Conservation (phyloP, 768 basidiomycete genomes). For the Termitomyces sp. region DNA sequence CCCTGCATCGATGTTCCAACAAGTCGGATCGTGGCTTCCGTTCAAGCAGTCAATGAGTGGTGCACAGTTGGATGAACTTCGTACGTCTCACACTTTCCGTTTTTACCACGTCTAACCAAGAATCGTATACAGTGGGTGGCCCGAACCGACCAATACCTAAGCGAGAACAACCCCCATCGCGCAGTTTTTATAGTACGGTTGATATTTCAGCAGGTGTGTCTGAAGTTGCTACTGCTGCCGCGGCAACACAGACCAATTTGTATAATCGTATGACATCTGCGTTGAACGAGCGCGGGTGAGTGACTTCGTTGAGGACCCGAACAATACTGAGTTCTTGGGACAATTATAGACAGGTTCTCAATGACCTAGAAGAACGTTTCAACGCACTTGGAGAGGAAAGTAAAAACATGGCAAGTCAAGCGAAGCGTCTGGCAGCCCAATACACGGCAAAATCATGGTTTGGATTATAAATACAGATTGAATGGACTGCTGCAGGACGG, state of each 20-base stretch:
- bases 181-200: constrained; percentile 1
- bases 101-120: neutral
- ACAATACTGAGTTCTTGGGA: neutral
- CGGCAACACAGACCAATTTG: constrained; percentile 32
- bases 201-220: constrained; percentile 11
- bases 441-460: constrained; percentile 69
- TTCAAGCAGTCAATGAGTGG: constrained; percentile 51
- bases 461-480: constrained; percentile 28
- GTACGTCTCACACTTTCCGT: constrained; percentile 33
- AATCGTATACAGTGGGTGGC: constrained; percentile 50
- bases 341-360: constrained; percentile 51
- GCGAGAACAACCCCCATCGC: constrained; percentile 15
- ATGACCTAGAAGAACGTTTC: constrained; percentile 58
- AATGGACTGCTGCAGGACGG: neutral
- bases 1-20: constrained; percentile 44
- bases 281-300: constrained; percentile 62
- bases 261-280: constrained; percentile 51
- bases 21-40: constrained; percentile 48
- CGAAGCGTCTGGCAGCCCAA: constrained; percentile 59
- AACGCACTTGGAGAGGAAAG: constrained; percentile 65
- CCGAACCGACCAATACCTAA: constrained; percentile 55
- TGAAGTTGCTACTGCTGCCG: constrained; percentile 17
- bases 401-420: constrained; percentile 64
- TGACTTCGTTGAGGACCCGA: neutral
- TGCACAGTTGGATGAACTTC: constrained; percentile 53